phyloP scores from a whole-genome alignment of 129 eudicot species.

The Arctium lappa region DNA sequence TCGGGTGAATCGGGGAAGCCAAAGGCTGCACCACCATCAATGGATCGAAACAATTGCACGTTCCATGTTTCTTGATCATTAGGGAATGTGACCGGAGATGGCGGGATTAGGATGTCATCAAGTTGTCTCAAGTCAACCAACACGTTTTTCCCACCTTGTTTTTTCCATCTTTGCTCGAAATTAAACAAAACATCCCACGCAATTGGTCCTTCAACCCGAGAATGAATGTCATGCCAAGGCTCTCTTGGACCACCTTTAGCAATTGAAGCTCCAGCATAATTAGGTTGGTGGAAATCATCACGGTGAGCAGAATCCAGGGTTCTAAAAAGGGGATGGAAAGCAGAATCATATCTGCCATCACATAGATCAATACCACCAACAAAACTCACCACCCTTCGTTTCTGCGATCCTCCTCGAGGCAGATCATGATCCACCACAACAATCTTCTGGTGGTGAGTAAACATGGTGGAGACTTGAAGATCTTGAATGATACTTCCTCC shows the following conservation, averaged over 20 bases:
- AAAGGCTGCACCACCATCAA: constrained; percentile 89
- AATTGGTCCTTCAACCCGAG: constrained; percentile 71
- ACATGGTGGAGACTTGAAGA: constrained; percentile 72
- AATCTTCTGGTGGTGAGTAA: constrained; percentile 84
- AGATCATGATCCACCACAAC: constrained; percentile 70
- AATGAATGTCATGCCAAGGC: constrained; percentile 91
- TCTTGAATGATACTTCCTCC: constrained; percentile 68
- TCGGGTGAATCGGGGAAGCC: constrained; percentile 79
- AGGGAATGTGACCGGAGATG: constrained; percentile 63
- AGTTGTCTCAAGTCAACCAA: constrained; percentile 62
- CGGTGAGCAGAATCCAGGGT: constrained; percentile 59
- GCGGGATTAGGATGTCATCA: constrained; percentile 49
- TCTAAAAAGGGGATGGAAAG: constrained; percentile 65
- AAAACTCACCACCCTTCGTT: constrained; percentile 67
- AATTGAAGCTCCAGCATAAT: constrained; percentile 54
- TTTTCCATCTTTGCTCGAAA: constrained; percentile 83
- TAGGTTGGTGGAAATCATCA: constrained; percentile 81
- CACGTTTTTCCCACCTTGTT: constrained; percentile 82
- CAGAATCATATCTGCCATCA: constrained; percentile 72
- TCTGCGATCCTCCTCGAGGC: constrained; percentile 48
- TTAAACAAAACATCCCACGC: constrained; percentile 87
- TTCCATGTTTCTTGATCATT: constrained; percentile 81
- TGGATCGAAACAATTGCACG: constrained; percentile 72
- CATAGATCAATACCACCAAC: constrained; percentile 86
- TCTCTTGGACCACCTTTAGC: constrained; percentile 83